Percentiles rank a stretch among this genome's conserved stretches.
phyloP scores from a whole-genome alignment of 2,329 filamentous ascomycete genomes.

The Aspergillus niger region DNA sequence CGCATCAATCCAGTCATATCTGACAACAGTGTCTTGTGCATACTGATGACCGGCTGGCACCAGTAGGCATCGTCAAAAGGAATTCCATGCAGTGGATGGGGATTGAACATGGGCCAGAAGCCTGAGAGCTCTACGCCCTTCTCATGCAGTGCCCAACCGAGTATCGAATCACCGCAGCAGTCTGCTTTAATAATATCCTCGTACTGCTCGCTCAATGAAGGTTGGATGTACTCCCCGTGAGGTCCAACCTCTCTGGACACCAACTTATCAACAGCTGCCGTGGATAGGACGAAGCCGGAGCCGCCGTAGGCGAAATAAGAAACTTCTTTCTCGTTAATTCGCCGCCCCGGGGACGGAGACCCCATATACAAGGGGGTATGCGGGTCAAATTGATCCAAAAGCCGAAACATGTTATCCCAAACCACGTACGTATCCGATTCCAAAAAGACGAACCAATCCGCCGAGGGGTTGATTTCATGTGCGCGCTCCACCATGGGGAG shows the following conservation, averaged over 20 bases:
- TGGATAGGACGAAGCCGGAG: constrained; percentile 51
- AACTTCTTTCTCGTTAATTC: constrained; percentile 14
- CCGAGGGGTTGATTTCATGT: constrained; percentile 50
- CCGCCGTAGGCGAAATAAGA: constrained; percentile 54
- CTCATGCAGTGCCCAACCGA: constrained; percentile 52
- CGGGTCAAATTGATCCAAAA: constrained; percentile 53
- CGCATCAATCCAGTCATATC: constrained; percentile 55
- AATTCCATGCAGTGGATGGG: constrained; percentile 54
- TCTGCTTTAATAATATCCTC: constrained; percentile 48
- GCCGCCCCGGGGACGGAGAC: constrained; percentile 48
- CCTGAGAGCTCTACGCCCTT: constrained; percentile 50
- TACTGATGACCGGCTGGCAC: constrained; percentile 54
- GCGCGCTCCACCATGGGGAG: constrained; percentile 57
- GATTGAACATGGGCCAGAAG: constrained; percentile 52
- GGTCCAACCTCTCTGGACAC: constrained; percentile 23
- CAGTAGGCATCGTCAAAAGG: constrained; percentile 52
- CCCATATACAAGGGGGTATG: constrained; percentile 52
- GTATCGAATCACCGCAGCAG: constrained; percentile 57
- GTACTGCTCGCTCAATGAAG: constrained; percentile 44
- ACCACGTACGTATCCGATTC: constrained; percentile 58
- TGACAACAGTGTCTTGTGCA: constrained; percentile 52
- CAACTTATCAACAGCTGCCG: constrained; percentile 49
- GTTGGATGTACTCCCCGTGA: constrained; percentile 43
- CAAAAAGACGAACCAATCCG: constrained; percentile 59
- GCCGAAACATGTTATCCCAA: constrained; percentile 51